phyloP scores from a whole-genome alignment of 2,329 filamentous ascomycete species.

The Penicillium sp. region DNA sequence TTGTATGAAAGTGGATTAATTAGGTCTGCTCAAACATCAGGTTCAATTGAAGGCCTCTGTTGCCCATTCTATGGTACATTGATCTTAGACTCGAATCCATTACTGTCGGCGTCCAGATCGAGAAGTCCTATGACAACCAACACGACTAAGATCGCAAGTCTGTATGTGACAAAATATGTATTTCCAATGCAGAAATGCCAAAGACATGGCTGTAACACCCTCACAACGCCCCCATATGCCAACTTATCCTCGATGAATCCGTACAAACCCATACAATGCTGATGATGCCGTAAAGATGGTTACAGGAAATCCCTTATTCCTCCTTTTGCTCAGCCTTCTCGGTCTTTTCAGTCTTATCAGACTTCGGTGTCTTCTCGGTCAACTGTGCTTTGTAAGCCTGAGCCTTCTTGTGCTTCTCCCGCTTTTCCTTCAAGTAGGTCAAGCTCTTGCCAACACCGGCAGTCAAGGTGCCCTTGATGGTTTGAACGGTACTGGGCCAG shows the following conservation, averaged over 20 bases:
- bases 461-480: constrained; percentile 79
- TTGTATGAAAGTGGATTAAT: not conserved
- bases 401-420: constrained; percentile 59
- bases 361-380: constrained; percentile 7
- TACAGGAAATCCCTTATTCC: constrained; percentile 3
- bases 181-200: constrained; percentile 12
- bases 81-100: not conserved
- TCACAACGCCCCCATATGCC: constrained; percentile 26
- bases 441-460: constrained; percentile 69
- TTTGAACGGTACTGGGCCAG: constrained; percentile 91
- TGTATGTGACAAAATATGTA: constrained; percentile 3
- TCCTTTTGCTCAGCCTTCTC: constrained; percentile 21
- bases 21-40: not conserved
- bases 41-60: not conserved
- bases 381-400: constrained; percentile 31
- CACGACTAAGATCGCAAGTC: not conserved
- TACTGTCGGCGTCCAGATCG: not conserved
- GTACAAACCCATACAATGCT: constrained; percentile 1
- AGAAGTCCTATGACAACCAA: not conserved
- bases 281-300: not conserved
- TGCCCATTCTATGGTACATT: not conserved
- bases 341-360: not conserved
- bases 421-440: constrained; percentile 82
- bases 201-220: constrained; percentile 15
- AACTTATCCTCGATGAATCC: constrained; percentile 3